Evolutionary conservation across 2,329 filamentous ascomycete species (phyloP).

Genomic region (Cercospora beticola): DNA sequence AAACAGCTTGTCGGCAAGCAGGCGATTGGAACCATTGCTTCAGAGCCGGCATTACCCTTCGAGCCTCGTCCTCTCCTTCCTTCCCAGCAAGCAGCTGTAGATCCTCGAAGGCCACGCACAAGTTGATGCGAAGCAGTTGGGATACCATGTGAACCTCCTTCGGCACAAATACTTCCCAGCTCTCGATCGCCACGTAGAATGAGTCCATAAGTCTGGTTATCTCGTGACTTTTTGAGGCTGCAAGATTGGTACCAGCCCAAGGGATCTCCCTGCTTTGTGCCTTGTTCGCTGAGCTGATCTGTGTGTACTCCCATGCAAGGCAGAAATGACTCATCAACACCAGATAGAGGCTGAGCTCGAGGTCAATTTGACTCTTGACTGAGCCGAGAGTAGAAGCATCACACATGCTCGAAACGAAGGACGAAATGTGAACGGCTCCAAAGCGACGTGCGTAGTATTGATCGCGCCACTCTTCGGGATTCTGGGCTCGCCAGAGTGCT

Average conservation of each 20-base stretch:
- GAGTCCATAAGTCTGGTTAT: constrained; percentile 19
- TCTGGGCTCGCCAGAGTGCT: constrained; percentile 21
- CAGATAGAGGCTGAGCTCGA: constrained; percentile 23
- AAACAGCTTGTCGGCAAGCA: constrained; percentile 24
- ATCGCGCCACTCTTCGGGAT: constrained; percentile 24
- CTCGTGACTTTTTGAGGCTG: constrained; percentile 26
- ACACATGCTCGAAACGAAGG: constrained; percentile 23
- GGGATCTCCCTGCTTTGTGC: constrained; percentile 21
- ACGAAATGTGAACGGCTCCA: constrained; percentile 14
- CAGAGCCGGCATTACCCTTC: constrained; percentile 22
- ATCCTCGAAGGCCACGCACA: constrained; percentile 27
- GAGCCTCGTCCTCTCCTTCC: constrained; percentile 26
- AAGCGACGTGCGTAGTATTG: constrained; percentile 20
- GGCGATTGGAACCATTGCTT: constrained; percentile 25
- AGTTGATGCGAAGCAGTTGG: constrained; percentile 26
- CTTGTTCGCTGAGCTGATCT: constrained; percentile 27
- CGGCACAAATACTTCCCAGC: constrained; percentile 24
- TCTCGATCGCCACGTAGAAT: constrained; percentile 23
- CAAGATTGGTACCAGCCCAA: constrained; percentile 23
- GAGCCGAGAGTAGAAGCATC: constrained; percentile 20
- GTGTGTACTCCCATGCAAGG: constrained; percentile 24
- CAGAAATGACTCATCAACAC: constrained; percentile 24
- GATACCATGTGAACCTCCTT: constrained; percentile 26
- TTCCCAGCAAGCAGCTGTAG: constrained; percentile 27
- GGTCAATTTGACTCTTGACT: constrained; percentile 18